phyloP scores from a whole-genome alignment of 2,329 filamentous ascomycete species.

The Fusarium sp. region DNA sequence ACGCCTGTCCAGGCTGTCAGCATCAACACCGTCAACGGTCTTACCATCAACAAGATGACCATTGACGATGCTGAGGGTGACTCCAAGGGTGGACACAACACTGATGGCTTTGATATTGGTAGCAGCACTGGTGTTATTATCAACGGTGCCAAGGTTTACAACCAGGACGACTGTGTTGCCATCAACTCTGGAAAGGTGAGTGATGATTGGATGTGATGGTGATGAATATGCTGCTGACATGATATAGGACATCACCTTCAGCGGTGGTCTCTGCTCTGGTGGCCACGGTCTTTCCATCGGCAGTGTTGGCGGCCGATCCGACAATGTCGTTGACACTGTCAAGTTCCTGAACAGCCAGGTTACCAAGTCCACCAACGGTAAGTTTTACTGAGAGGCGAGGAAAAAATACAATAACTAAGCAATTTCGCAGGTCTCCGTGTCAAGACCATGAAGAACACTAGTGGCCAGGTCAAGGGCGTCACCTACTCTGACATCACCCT shows the following conservation, averaged over 20 bases:
- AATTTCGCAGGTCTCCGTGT: slow-evolving; percentile 48
- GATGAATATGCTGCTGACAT: neutral
- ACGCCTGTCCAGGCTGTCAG: slow-evolving; percentile 55
- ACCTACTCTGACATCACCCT: slow-evolving; percentile 57
- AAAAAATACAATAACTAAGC: neutral
- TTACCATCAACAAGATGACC: slow-evolving; percentile 50
- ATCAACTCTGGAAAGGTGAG: slow-evolving; percentile 59
- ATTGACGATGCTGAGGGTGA: slow-evolving; percentile 54
- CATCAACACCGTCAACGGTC: slow-evolving; percentile 48
- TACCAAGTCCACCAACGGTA: slow-evolving; percentile 61
- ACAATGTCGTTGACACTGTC: slow-evolving; percentile 64
- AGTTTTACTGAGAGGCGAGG: neutral
- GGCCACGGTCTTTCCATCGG: slow-evolving; percentile 57
- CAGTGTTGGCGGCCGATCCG: slow-evolving; percentile 56
- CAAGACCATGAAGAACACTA: slow-evolving; percentile 60
- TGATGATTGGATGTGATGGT: rapidly evolving
- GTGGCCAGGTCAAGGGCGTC: slow-evolving; percentile 55
- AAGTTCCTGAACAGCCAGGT: slow-evolving; percentile 60
- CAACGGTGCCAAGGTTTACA: slow-evolving; percentile 62
- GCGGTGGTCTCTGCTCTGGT: slow-evolving; percentile 54
- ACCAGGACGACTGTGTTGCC: slow-evolving; percentile 71
- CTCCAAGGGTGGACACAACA: slow-evolving; percentile 58
- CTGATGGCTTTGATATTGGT: slow-evolving; percentile 69
- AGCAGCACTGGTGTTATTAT: slow-evolving; percentile 61
- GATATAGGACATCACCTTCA: slow-evolving; percentile 55